These are phyloP conservation scores for Diaporthe ampelina DNA, from an alignment of 2,329 filamentous ascomycete species.

Conservation along the genomic window DNA sequence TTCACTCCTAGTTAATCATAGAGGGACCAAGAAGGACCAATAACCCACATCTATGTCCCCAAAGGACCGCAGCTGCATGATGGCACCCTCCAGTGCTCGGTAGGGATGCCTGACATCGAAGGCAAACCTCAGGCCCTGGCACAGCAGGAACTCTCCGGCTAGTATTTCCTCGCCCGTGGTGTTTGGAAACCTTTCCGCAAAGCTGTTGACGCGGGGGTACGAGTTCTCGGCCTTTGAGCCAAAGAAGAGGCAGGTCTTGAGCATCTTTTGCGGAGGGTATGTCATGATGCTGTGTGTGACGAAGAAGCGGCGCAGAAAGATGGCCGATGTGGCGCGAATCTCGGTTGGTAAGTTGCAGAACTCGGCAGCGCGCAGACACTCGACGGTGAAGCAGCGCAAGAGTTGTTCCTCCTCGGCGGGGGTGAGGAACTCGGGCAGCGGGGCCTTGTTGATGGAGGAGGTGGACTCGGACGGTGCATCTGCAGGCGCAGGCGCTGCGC, in stretches of 20 bases:
- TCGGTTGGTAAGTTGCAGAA: constrained; percentile 67
- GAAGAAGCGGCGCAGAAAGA: constrained; percentile 96
- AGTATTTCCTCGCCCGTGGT: constrained; percentile 86
- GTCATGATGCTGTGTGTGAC: constrained; percentile 96
- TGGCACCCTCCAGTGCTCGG: constrained; percentile 85
- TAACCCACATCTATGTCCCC: constrained; percentile 68
- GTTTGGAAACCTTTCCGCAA: constrained; percentile 77
- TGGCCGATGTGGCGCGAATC: constrained; percentile 80
- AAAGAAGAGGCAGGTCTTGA: constrained; percentile 92
- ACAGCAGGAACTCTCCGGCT: constrained; percentile 91
- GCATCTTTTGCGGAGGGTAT: constrained; percentile 90
- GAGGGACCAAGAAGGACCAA: not conserved
- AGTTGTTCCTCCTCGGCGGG: constrained; percentile 86
- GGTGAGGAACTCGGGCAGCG: constrained; percentile 82
- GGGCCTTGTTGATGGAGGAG: constrained; percentile 50
- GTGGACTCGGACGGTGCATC: constrained; percentile 39
- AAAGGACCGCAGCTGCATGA: constrained; percentile 84
- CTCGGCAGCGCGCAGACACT: constrained; percentile 69
- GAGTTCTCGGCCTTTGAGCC: constrained; percentile 92
- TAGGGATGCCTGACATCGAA: constrained; percentile 95
- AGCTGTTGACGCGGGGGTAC: constrained; percentile 74
- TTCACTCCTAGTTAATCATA: no score
- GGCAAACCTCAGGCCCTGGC: constrained; percentile 92
- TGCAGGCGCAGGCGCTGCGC: constrained; percentile 30
- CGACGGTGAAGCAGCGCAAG: constrained; percentile 80